Base-by-base conservation (phyloP, 129 eudicot species). In the Flaveria ramosissima region DNA sequence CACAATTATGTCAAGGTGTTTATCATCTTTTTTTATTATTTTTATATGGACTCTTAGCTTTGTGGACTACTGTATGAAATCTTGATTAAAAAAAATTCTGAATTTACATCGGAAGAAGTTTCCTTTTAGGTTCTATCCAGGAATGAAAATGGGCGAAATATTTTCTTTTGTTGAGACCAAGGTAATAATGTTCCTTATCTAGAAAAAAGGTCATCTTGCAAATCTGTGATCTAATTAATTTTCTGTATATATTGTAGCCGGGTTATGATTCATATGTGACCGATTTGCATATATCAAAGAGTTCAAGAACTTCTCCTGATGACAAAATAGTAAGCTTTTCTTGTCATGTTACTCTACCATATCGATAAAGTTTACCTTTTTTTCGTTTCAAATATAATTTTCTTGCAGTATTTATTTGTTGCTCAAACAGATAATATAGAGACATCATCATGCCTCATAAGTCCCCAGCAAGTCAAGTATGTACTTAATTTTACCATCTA, bases 241-340 rank as follows among this genome's bases (percentile, higher is more conserved):
- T 43, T 68, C 50, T 78, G 15, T 81, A 9, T 68, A 5, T 70
- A 55, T 78, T 85, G 83, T 84, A 93, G 98, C 81, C 92, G 55
- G 98, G 98, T 76, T 93, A 74, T 85, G 92, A 85, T 63, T 84
- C 97, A 63, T 90, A 83, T 83, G 89, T 85, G 72, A 74, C 81
- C 19, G 98, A 93, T 85, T 88, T 93, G 76, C 92, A 81, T 78
- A 90, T 93, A 60, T 71, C 89, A 76, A 93, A 90, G 78, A 69
- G 71, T 39, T 36, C 76, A 16, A 83, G 66, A 75, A 50, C 74
- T 80, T 77, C 96, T 53, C 80, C 84, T 4, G 84, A 69, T 61
- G 97, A 86, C 27, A 93, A 85, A 75, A 82, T 90, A 17, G 98
- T 93, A 90, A 90, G 92, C 70, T 24, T 60, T 46, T 72, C 30